Evolutionary conservation across 2,329 filamentous ascomycete species (phyloP).

Genomic region (Podosphaera xanthii): DNA sequence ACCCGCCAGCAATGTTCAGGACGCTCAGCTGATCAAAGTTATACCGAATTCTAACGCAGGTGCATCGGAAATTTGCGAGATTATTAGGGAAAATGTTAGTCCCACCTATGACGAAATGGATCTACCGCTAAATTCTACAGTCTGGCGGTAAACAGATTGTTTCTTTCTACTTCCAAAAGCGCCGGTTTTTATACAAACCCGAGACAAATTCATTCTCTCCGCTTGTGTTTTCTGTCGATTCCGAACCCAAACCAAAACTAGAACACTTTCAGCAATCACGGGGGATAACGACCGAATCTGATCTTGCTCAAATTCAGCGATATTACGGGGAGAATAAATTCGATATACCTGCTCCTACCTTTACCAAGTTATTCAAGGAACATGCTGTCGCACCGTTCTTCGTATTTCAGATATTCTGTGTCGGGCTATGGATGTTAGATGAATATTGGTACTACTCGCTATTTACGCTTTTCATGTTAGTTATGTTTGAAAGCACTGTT

Average conservation of each 20-base stretch:
- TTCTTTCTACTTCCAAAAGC: slow-evolving; percentile 95
- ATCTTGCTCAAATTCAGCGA: slow-evolving; percentile 60
- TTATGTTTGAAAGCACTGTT: slow-evolving; percentile 92
- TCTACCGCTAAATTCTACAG: slow-evolving; percentile 19
- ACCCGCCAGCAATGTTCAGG: slow-evolving; percentile 42
- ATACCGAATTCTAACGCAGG: slow-evolving; percentile 79
- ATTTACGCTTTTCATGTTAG: slow-evolving; percentile 96
- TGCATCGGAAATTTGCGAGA: slow-evolving; percentile 61
- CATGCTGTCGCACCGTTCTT: slow-evolving; percentile 98
- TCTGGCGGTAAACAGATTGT: slow-evolving; percentile 49
- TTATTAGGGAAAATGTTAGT: slow-evolving; percentile 48
- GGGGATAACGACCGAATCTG: slow-evolving; percentile 50
- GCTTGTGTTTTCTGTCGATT: slow-evolving; percentile 62
- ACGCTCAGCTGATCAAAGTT: slow-evolving; percentile 76
- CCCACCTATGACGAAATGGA: not conserved
- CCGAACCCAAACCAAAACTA: slow-evolving; percentile 60
- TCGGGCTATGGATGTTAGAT: slow-evolving; percentile 93
- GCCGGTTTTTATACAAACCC: slow-evolving; percentile 69
- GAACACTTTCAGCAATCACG: slow-evolving; percentile 56
- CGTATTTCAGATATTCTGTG: slow-evolving; percentile 97
- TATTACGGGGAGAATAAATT: slow-evolving; percentile 94
- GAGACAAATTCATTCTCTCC: slow-evolving; percentile 56
- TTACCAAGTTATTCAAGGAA: slow-evolving; percentile 89
- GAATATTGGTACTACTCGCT: slow-evolving; percentile 99
- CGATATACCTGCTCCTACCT: slow-evolving; percentile 90